phyloP scores from a whole-genome alignment of 2,329 filamentous ascomycete genomes.

The Bertia moriformis region DNA sequence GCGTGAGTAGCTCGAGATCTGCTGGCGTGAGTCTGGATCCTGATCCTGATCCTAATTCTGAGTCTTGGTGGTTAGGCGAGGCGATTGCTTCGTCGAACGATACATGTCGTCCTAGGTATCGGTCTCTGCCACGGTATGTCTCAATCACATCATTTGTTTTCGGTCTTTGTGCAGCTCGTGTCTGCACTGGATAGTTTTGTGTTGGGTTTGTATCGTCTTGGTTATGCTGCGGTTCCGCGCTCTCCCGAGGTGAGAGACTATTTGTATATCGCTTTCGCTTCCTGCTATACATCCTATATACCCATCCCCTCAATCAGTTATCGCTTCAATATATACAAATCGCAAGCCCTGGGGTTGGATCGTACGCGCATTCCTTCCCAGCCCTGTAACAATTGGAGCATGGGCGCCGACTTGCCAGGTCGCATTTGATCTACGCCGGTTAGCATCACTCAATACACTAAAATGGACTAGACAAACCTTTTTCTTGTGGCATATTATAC shows the following conservation, averaged over 20 bases:
- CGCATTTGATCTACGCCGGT: background rate
- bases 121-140: background rate
- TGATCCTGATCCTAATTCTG: too few relatives aligned
- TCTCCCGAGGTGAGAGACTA: slow-evolving; percentile 10
- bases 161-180: background rate
- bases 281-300: slow-evolving; percentile 10
- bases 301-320: too few relatives aligned
- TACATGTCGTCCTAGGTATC: background rate
- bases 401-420: background rate
- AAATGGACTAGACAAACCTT: slow-evolving; percentile 17
- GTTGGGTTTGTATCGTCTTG: background rate
- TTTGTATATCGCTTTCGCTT: slow-evolving; percentile 20
- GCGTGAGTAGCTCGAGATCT: background rate
- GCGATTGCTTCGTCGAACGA: too few relatives aligned
- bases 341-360: background rate
- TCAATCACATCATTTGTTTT: background rate
- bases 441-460: slow-evolving; percentile 1
- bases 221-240: slow-evolving; percentile 7
- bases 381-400: background rate
- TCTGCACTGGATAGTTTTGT: background rate
- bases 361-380: background rate
- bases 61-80: too few relatives aligned
- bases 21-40: background rate
- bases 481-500: slow-evolving; percentile 25
- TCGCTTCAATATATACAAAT: too few relatives aligned